phyloP scores from a whole-genome alignment of 1,284 basidiomycete species.

The Golubevia pallescens region DNA sequence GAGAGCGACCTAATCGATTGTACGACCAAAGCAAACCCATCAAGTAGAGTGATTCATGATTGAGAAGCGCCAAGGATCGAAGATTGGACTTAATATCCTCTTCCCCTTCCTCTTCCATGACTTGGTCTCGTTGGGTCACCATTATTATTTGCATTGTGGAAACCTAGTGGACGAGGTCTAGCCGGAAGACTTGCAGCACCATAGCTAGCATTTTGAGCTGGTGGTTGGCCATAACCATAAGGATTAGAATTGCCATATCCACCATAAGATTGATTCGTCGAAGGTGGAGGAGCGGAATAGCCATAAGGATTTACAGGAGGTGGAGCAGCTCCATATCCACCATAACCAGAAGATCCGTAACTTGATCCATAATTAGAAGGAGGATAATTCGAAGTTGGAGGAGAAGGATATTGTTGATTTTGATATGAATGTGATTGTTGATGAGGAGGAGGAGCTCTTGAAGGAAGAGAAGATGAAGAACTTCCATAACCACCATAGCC shows the following conservation, averaged over 20 bases:
- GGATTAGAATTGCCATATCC: neutral
- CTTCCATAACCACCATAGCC: neutral
- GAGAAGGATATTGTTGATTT: neutral
- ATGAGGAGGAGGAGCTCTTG: neutral
- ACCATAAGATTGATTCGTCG: neutral
- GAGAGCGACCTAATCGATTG: too few species aligned
- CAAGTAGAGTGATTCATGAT: too few species aligned
- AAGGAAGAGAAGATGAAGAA: neutral
- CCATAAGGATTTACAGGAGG: neutral
- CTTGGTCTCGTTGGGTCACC: neutral
- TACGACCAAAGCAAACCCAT: too few species aligned
- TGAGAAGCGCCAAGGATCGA: too few species aligned
- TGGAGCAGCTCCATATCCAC: neutral
- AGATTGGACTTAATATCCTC: neutral
- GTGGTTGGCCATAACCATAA: neutral
- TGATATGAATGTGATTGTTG: neutral
- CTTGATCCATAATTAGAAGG: neutral
- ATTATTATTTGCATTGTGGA: neutral
- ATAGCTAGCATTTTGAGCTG: neutral
- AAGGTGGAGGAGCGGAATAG: neutral
- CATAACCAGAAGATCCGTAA: neutral
- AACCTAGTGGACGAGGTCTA: neutral
- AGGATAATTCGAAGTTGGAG: neutral
- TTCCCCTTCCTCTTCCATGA: neutral
- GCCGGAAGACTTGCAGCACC: neutral